Evolutionary conservation across 208 protist species (phyloP), one percentile per base, ranked within the genome.

Genomic region (Strigomonas culicis): DNA sequence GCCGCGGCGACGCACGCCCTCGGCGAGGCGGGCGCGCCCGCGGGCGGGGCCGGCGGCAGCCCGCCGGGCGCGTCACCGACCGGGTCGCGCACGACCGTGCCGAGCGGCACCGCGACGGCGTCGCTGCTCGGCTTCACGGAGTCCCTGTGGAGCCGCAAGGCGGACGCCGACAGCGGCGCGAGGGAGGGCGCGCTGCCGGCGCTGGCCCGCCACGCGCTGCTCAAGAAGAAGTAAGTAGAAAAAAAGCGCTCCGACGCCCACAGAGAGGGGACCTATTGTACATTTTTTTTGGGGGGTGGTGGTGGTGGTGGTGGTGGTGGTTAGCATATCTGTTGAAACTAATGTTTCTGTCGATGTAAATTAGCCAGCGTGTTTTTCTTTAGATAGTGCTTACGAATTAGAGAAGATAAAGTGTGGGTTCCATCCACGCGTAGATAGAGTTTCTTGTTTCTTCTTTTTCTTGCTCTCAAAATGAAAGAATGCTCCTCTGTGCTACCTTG

Each of bases 91-190:
- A 3, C 25, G 19, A 24, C 30, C 2, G 43, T 15, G 10, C 17
- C 43, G 4, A 21, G 17, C 43, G 24, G 30, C 36, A 4, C 32
- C 3, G 13, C n/a, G 4, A 4, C 43, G 1, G 32, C 22, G 31
- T 8, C 63, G 44, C 64, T 75, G 52, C 65, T 79, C 11, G 50
- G 41, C 8, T 64, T 66, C 55, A 63, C 63, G 4, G 74, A 79
- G 34, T 62, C 69, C 3, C 59, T 79, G 2, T 79, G 74, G 74
- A 56, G 64, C 27, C 28, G 53, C 39, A 24, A 49, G 7, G 1
- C 59, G 4, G 19, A 59, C 43, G n/a, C 4, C 43, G n/a, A 21
- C 17, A 3, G 22, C 1, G 25, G 11, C 32, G 39, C 15, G 27
- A 4, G 17, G 43, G 3, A 49, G 43, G 10, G 8, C 8, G 3